Conservation (phyloP, 2,329 filamentous ascomycete species). For the Raffaelea albimanens region DNA sequence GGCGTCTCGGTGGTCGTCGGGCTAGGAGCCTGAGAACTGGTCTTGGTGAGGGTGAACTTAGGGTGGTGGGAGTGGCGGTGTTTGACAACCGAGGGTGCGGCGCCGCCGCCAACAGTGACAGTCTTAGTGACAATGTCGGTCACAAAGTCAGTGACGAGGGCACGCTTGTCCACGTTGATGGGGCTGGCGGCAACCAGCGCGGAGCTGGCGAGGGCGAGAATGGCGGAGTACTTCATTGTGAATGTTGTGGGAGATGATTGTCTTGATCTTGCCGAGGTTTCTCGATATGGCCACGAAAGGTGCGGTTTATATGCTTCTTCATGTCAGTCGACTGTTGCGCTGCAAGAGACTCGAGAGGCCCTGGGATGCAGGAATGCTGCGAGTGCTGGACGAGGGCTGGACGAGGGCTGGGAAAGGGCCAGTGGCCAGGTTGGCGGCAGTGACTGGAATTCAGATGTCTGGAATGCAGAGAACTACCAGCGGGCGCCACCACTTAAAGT, state of each 20-base stretch:
- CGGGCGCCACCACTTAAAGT: too few species aligned
- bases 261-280: constrained; percentile 1
- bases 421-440: too few species aligned
- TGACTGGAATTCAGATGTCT: too few species aligned
- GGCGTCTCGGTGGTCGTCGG: constrained; percentile 15
- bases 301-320: not conserved
- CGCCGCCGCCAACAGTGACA: constrained; percentile 25
- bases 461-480: too few species aligned
- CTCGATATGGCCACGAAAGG: not conserved
- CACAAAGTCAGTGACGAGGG: constrained; percentile 29
- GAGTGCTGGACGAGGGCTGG: too few species aligned
- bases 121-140: constrained; percentile 33
- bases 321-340: not conserved
- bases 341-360: too few species aligned
- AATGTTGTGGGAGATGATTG: not conserved
- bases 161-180: constrained; percentile 30
- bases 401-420: too few species aligned
- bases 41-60: not conserved
- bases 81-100: not conserved
- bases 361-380: too few species aligned
- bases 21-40: not conserved
- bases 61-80: not conserved
- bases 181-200: constrained; percentile 35
- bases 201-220: constrained; percentile 35
- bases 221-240: constrained; percentile 42